Percentiles rank a stretch among this genome's conserved stretches.
Conservation (phyloP, 1,139 yeast genomes). For the Casaregolazyma suthepensis region DNA sequence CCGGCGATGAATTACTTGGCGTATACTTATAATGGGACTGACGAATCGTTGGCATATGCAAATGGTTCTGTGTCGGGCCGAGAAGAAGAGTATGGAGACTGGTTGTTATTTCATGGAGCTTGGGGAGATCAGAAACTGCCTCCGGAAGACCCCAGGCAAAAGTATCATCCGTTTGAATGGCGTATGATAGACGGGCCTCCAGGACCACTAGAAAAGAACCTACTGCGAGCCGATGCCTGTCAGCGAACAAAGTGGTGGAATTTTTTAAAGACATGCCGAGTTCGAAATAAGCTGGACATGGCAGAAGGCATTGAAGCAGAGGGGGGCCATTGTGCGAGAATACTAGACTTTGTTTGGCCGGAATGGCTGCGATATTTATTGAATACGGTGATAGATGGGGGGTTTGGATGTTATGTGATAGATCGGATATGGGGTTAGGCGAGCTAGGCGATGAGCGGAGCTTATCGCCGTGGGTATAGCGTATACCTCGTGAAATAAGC, state of each 20-base stretch:
- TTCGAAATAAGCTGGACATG: constrained; percentile 64
- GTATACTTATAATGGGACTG: constrained; percentile 65
- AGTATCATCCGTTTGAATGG: constrained; percentile 85
- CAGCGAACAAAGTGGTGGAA: constrained; percentile 87
- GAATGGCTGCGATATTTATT: constrained; percentile 26
- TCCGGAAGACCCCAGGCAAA: constrained; percentile 68
- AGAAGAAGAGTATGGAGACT: constrained; percentile 61
- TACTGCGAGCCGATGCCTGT: constrained; percentile 64
- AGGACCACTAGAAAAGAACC: constrained; percentile 80
- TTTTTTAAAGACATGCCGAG: constrained; percentile 64
- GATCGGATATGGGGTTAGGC: constrained; percentile 31
- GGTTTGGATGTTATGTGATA: constrained; percentile 30
- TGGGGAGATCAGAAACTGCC: constrained; percentile 86
- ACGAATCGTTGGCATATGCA: constrained; percentile 33
- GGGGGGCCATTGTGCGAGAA: constrained; percentile 39
- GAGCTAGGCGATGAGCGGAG: not conserved
- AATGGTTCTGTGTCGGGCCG: constrained; percentile 48
- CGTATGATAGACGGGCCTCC: constrained; percentile 85
- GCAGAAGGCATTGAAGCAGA: constrained; percentile 89
- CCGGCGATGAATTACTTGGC: constrained; percentile 77
- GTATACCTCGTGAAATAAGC: too few relatives aligned
- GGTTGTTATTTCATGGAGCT: constrained; percentile 74
- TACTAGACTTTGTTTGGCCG: constrained; percentile 28
- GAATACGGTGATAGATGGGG: constrained; percentile 29
- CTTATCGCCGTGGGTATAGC: too few relatives aligned